Evolutionary conservation across 2,329 filamentous ascomycete genomes (phyloP), one percentile per base, ranked within the genome.

Genomic region (Gliomastix tumulicola): DNA sequence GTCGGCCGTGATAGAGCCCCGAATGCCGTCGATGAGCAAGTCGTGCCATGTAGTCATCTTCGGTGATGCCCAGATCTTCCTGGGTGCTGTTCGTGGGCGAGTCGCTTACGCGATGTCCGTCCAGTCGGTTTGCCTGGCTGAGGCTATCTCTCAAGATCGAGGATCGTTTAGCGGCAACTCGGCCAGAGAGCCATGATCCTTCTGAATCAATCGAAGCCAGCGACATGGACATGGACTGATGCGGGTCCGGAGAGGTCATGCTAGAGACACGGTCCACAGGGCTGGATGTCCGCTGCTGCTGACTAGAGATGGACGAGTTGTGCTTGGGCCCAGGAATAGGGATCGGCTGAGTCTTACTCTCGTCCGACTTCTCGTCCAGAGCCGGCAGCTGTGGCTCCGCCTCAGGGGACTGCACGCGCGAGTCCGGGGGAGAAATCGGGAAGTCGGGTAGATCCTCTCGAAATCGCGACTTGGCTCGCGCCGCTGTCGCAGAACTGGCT

Each of bases 161-260:
- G 45, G 68, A 67, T 21, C 61, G 58, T 44, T 67, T 59, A 50
- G 66, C 68, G 45, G 68, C 71, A 34, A 68, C 59, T 39, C 82
- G 80, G 13, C 90, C 88, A 4, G 88, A 92, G 31, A 98, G 79
- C 92, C 92, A 98, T 1, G 89, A 96, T 5, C 77, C 92, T 63
- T 98, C 92, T 0, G 89, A 96, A 53, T 96, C 92, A 41, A 97
- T 87, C 0, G 89, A 96, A 3, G 88, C 92, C 15, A 97, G 71
- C 0, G 90, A 97, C 57, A 89, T 83, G n/a, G 88, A 87, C 53
- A 88, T n/a, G 15, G 30, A 38, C 17, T 38, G 68, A 50, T 88
- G 74, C 23, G 64, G 71, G 46, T 71, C 80, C 15, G 68, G 78
- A 6, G 72, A 79, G 17, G 51, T 46, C 25, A 28, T 16, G 7